Base-by-base conservation (phyloP, 2,329 filamentous ascomycete genomes). In the Cylindrodendrum hubeiense region DNA sequence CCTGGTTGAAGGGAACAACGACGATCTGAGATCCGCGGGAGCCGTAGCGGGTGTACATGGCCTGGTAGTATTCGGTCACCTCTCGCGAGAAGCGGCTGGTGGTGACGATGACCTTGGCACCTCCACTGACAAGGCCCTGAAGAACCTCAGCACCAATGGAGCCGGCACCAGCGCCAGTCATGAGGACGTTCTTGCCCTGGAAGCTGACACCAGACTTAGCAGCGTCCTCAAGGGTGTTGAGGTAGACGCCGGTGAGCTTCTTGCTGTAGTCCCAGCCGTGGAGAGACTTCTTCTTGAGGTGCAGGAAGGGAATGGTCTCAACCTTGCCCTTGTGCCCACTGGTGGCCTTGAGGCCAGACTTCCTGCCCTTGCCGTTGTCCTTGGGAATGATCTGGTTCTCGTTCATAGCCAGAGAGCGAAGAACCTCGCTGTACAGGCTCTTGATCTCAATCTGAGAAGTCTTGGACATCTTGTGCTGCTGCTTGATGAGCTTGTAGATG, bases 201-300 rank as follows among this genome's bases (percentile, higher is more conserved):
- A 97, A 99, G 50, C 91, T 96, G 65, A 99, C 90, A 79, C 96
- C 96, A 60, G 89, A 86, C 75, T 90, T 92, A 70, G 96, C 96
- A 70, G 95, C 94, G 68, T 95, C 89, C 83, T 97, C 95, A 33
- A 99, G 83, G 67, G 94, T 94, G 78, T 98, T 94, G 34, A 99
- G 89, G 79, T 99, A 99, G 73, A 95, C 82, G 62, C 93, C 93
- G 24, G 96, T 98, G 63, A 99, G 89, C 85, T 97, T 98, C 88
- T 98, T 99, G 89, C 94, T 98, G 86, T 98, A 99, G 77, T 98
- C 95, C 96, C 96, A 99, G 67, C 95, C 95, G 76, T 97, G 92
- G 67, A 95, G 89, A 58, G 93, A 90, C 82, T 97, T 97, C 81
- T 94, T 93, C 89, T 98, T 98, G 63, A 99, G 86, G 79, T 99